Evolutionary conservation across 768 basidiomycete species (phyloP).

Genomic region (Naganishia friedmannii): DNA sequence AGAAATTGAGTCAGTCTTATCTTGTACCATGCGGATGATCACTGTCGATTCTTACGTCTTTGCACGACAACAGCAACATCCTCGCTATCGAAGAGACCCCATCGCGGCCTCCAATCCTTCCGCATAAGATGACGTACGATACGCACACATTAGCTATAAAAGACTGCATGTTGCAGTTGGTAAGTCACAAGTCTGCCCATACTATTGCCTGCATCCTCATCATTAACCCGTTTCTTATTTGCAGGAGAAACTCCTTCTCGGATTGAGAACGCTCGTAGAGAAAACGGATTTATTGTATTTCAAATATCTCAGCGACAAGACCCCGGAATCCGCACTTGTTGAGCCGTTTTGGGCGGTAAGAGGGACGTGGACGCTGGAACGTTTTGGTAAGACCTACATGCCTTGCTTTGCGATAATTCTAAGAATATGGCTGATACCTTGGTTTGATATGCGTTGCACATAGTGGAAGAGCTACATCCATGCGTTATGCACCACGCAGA

Average conservation of each 20-base stretch:
- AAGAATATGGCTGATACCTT: neutral
- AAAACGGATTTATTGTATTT: slow-evolving; percentile 10
- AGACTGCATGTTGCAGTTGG: slow-evolving; percentile 4
- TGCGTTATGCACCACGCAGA: slow-evolving; percentile 13
- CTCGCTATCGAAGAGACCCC: slow-evolving; percentile 7
- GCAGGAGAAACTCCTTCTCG: slow-evolving; percentile 16
- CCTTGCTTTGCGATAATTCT: neutral
- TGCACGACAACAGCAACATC: neutral
- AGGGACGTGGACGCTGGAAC: slow-evolving; percentile 18
- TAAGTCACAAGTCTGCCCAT: neutral
- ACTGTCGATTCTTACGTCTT: neutral
- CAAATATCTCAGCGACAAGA: slow-evolving; percentile 14
- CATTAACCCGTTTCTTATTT: neutral
- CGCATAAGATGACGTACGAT: slow-evolving; percentile 14
- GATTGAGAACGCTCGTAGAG: slow-evolving; percentile 5
- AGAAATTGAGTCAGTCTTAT: slow-evolving; percentile 11
- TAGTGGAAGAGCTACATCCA: slow-evolving; percentile 13
- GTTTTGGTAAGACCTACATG: slow-evolving; percentile 13
- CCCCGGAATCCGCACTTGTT: slow-evolving; percentile 10
- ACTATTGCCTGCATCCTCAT: too few species aligned
- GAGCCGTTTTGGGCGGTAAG: slow-evolving; percentile 16
- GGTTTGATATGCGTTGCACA: neutral
- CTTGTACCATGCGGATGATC: neutral
- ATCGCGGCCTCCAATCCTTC: neutral
- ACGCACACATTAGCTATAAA: neutral